Evolutionary conservation across 257 asterid genomes (phyloP), one percentile per base, ranked within the genome.

Genomic region (Verbena officinalis): DNA sequence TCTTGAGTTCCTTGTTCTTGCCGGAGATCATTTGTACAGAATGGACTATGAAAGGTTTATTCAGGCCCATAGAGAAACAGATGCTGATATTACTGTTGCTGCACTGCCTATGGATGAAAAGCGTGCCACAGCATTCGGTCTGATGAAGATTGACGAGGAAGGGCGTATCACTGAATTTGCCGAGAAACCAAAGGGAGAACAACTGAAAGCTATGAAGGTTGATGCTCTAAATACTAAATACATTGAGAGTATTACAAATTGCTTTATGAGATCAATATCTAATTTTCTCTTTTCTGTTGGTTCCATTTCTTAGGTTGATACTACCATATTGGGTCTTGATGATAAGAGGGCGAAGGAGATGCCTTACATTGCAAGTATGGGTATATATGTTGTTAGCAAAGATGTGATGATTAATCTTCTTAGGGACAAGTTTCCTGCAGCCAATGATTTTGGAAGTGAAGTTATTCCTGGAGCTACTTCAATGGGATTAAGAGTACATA

Each of bases 301-400:
- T 56, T 49, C 36, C 67, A 14, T 36, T 60, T 19, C 64, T 7
- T 78, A 91, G 98, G 98, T 91, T 64, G 98, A 91, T 73, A 91
- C 98, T 22, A 88, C 98, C 69, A 83, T 91, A 70, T 69, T 91
- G 69, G 98, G 98, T 58, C 96, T 91, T 65, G 98, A 91, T 73
- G 96, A 91, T 49, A 76, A 78, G 79, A 88, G 96, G 71, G 98
- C 98, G 24, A 78, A 84, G 71, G 96, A 89, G 81, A 91, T 84
- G 95, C 98, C 98, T 73, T 91, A 71, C 70, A 91, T 91, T 50
- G 98, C 98, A 44, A 91, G 98, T 62, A 91, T 91, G 98, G 98
- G 96, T 36, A 91, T 91, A 70, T 91, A 91, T 78, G 98, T 91
- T 62, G 85, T 91, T 58, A 89, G 98, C 80, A 91, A 91, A 81